Conservation (phyloP, 192 early-diverging fungal genomes). For the Podila clonocystis region DNA sequence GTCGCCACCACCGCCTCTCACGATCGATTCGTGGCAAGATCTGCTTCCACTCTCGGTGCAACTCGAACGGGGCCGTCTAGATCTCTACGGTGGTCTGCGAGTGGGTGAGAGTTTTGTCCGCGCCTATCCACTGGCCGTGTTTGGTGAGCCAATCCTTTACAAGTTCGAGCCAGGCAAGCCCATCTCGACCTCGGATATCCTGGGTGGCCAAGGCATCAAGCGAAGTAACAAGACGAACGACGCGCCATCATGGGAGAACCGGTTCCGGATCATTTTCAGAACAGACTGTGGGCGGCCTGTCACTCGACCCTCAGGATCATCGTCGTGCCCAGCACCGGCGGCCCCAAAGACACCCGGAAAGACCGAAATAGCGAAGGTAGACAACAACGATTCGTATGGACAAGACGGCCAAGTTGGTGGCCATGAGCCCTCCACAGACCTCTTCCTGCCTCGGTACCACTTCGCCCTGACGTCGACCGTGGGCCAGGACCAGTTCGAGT, state of each 20-base stretch:
- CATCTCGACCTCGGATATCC: conserved; percentile 6
- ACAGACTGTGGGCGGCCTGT: conserved; percentile 6
- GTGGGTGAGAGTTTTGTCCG: conserved; percentile 36
- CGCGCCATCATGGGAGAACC: conserved; percentile 34
- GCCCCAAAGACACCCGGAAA: background rate
- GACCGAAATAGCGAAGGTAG: background rate
- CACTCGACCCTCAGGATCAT: background rate
- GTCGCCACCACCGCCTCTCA: background rate
- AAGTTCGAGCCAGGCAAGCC: conserved; percentile 42
- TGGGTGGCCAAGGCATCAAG: background rate
- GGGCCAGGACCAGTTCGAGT: conserved; percentile 34
- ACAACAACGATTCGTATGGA: background rate
- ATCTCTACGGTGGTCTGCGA: conserved; percentile 35
- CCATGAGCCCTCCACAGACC: conserved; percentile 22
- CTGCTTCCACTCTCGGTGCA: conserved; percentile 32
- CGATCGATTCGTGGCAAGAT: conserved; percentile 28
- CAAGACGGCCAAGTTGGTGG: background rate
- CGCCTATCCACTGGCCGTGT: conserved; percentile 36
- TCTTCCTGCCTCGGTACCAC: conserved; percentile 43
- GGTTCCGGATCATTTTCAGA: conserved; percentile 17
- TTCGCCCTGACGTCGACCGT: conserved; percentile 37
- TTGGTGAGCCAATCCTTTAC: conserved; percentile 36
- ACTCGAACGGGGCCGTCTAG: conserved; percentile 30
- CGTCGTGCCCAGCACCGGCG: background rate
- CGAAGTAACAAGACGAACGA: conserved; percentile 24